Evolutionary conservation across 768 basidiomycete species (phyloP), one percentile per base, ranked within the genome.

Genomic region (Agaricus subrufescens): DNA sequence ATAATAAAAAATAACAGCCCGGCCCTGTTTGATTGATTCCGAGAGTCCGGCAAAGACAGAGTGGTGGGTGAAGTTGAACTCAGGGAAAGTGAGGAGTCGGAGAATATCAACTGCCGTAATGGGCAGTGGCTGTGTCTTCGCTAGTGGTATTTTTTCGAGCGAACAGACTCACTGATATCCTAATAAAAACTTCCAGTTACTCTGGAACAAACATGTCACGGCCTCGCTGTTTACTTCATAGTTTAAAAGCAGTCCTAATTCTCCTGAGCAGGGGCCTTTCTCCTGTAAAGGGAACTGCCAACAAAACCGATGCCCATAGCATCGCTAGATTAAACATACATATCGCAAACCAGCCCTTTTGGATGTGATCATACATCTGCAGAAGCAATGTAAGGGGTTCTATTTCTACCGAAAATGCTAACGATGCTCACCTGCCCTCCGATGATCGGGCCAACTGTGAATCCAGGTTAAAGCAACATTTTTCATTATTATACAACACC

Each of bases 381-480:
- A 39, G 38, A 59, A 50, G 49, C 56, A 19, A 49, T 39, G 39
- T 43, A 47, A 53, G 30, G 10, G 26, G 60, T 19, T 52, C 50
- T 34, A 19, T 44, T 27, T 51, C 37, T 47, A 40, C 15, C 25
- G 31, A 15, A 23, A 19, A 38, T 12, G 30, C 37, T 38, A 39
- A 49, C 9, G 42, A 50, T 27, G 31, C 63, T 63, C 63, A 73
- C 86, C 75, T 89, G 84, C 50, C 88, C 86, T 19, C 86, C 86
- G 44, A 89, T 70, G 42, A 88, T 67, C 23, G 88, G 88, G 0
- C 88, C 88, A 58, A 87, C 87, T 89, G 39, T 63, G 38, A 60
- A 44, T 15, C 14, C 12, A 5, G 14, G 7, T 45, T 43, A 40
- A 29, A 25, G 27, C 2, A 34, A 6, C 34, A 7, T 34, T 19